Base-by-base conservation (phyloP, 768 basidiomycete species). In the Nevesoporus exiguus region DNA sequence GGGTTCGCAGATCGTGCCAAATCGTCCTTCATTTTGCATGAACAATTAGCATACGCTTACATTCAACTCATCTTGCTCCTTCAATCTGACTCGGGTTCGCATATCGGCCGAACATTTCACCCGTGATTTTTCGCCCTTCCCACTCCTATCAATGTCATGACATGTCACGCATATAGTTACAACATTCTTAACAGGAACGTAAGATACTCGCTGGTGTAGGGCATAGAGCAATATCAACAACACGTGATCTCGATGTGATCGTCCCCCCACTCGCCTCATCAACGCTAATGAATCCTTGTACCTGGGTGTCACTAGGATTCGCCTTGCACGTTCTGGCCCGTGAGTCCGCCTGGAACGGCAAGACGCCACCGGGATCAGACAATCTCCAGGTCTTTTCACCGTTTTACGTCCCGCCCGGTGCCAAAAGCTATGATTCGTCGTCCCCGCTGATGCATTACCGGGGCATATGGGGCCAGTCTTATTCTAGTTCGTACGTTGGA, bases 331-430 rank as follows among this genome's bases (percentile, higher is more conserved):
- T 40, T 47, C 41, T 60, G 9, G 56, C 60, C 21, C 52, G 54
- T 6, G 77, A 84, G 27, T 69, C 76, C 21, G 84, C 88, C 25
- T 90, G 88, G 88, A 88, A 88, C 58, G 87, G 89, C 0, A 74
- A 81, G 59, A 74, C 77, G 7, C 68, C 63, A 0, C 75, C 78
- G 19, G 81, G 74, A 15, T 78, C 85, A 17, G 74, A 69, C 13
- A 70, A 66, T 40, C 74, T 74, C 17, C 61, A 73, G 1, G 48
- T 67, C 3, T 90, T 90, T 71, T 76, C 77, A 2, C 85, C 88
- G 0, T 90, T 82, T 73, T 90, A 85, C 63, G 84, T 88, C 66
- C 84, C 88, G 52, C 80, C 81, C 13, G 88, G 88, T 27, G 77
- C 87, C 7, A 86, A 81, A 75, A 74, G 79, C 60, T 87, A 87